Conservation (phyloP, 441 rosid genomes). For the Populus hybrid region DNA sequence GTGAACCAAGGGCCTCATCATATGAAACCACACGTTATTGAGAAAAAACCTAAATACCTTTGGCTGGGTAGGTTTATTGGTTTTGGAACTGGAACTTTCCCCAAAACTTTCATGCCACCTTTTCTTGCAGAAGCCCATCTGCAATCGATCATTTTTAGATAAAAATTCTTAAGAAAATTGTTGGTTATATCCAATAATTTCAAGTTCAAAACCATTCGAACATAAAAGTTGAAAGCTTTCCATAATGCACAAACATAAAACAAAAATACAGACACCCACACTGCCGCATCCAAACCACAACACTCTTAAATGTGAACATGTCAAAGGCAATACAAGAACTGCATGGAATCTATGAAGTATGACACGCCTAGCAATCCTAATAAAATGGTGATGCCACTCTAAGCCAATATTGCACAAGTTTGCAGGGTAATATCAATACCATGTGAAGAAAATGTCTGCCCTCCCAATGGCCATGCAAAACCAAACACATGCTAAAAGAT, state of each 20-base stretch:
- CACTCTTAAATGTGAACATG: background rate
- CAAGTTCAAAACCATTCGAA: background rate
- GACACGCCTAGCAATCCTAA: background rate
- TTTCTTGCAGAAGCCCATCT: slow-evolving; percentile 90
- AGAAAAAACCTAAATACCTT: slow-evolving; percentile 49
- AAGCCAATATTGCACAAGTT: background rate
- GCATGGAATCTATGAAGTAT: background rate
- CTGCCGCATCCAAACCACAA: background rate
- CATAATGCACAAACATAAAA: background rate
- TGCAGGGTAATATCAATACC: background rate
- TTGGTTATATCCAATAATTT: background rate
- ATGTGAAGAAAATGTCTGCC: background rate
- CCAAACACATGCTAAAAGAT: background rate
- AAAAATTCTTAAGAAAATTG: background rate
- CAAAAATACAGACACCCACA: background rate
- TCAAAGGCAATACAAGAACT: background rate
- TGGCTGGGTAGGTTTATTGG: slow-evolving; percentile 99
- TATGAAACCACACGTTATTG: slow-evolving; percentile 17
- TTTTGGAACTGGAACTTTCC: slow-evolving; percentile 96
- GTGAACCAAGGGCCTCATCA: background rate
- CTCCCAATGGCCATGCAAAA: background rate
- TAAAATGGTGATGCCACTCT: background rate
- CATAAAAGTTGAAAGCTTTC: background rate
- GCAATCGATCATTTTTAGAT: slow-evolving; percentile 24
- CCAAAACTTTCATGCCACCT: slow-evolving; percentile 89